These are phyloP conservation scores for Diaporthe australafricana DNA, from an alignment of 2,329 filamentous ascomycete genomes.

Conservation along the genomic window DNA sequence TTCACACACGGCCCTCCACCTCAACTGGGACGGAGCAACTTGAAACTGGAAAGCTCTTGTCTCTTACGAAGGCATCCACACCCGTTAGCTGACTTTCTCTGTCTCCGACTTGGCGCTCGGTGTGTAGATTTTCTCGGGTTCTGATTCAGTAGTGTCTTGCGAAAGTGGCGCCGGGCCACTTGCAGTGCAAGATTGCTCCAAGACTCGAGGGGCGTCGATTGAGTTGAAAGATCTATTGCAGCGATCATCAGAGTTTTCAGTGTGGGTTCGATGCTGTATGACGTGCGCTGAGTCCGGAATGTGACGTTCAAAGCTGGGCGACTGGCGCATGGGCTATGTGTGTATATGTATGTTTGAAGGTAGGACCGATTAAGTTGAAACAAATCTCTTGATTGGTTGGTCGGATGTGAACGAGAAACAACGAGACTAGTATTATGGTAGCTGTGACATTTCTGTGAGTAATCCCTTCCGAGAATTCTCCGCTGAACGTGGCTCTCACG, in stretches of 20 bases:
- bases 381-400: not conserved
- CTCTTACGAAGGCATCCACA: slow-evolving; percentile 1
- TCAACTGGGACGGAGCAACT: slow-evolving; percentile 16
- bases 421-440: not conserved
- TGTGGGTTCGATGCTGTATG: slow-evolving; percentile 9
- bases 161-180: not conserved
- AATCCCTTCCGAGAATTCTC: not conserved
- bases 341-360: slow-evolving; percentile 1
- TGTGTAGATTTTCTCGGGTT: not conserved
- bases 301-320: slow-evolving; percentile 1
- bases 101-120: slow-evolving; percentile 7
- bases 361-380: not conserved
- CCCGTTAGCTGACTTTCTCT: not conserved
- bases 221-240: not conserved
- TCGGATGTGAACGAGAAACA: not conserved
- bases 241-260: not conserved
- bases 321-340: not conserved
- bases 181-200: not conserved
- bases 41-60: slow-evolving; percentile 18
- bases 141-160: slow-evolving; percentile 15
- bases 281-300: slow-evolving; percentile 9
- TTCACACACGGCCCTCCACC: slow-evolving; percentile 4
- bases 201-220: not conserved
- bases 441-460: not conserved
- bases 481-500: not conserved